Evolutionary conservation across 2,329 filamentous ascomycete genomes (phyloP).

Genomic region (Diaporthe vexans): DNA sequence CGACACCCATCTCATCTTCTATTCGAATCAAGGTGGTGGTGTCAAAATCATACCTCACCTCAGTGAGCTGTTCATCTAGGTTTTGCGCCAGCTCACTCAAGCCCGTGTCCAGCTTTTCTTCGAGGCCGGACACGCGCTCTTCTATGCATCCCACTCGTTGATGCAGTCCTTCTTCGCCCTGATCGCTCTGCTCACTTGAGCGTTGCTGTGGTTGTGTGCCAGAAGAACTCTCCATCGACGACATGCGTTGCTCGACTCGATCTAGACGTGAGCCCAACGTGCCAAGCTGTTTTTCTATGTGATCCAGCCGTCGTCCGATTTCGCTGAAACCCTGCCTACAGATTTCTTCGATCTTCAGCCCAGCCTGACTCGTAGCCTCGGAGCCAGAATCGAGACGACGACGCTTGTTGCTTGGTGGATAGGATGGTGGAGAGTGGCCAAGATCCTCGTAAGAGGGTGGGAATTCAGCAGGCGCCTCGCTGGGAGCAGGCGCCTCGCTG

Average conservation of each 20-base stretch:
- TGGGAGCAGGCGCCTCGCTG: background rate
- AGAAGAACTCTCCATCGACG: background rate
- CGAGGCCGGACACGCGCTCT: conserved; percentile 33
- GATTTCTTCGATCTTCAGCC: conserved; percentile 35
- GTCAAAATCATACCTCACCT: conserved; percentile 38
- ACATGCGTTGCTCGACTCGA: conserved; percentile 34
- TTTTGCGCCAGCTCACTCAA: conserved; percentile 33
- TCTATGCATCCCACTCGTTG: conserved; percentile 35
- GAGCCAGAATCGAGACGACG: conserved; percentile 28
- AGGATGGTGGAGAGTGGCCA: conserved; percentile 16
- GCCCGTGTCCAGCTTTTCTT: conserved; percentile 34
- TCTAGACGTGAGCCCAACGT: conserved; percentile 28
- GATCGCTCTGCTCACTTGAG: conserved; percentile 3
- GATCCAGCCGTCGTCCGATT: conserved; percentile 39
- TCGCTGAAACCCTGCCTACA: conserved; percentile 38
- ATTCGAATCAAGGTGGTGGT: conserved; percentile 31
- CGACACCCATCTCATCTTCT: conserved; percentile 40
- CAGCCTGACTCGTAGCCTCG: background rate
- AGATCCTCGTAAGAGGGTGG: conserved; percentile 37
- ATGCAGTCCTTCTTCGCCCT: background rate
- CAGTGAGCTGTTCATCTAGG: conserved; percentile 35
- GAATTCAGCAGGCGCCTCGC: background rate
- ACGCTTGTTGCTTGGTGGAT: conserved; percentile 35
- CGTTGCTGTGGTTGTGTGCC: background rate
- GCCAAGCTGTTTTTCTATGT: conserved; percentile 34